Evolutionary conservation across 495 filamentous ascomycete species (phyloP), one percentile per base, ranked within the genome.

Genomic region (Tricharina praecox): DNA sequence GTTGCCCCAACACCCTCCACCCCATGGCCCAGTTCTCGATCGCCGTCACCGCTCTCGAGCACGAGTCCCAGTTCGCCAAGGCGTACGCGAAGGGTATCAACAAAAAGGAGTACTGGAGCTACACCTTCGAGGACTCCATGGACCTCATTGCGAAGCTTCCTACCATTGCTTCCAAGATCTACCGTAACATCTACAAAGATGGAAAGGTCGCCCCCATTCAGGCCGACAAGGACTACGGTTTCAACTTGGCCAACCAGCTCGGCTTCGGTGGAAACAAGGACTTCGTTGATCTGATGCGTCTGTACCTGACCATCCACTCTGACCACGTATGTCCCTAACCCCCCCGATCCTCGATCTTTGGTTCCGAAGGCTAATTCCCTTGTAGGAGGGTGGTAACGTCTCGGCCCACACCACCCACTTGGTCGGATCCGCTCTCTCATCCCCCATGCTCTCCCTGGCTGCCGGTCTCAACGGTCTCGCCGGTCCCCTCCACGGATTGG

Each of bases 121-220:
- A 96, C 74, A 94, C 90, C 56, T 97, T 92, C 62, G 90, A 97
- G 76, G 90, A 97, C 71, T 93, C 87, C 48, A 96, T 97, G 90
- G 87, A 97, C 70, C 72, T 96, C 63, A 96, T 97, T 67, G 92
- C 90, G 66, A 97, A 96, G 79, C 83, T 97, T 54, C 90, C 90
- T 59, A 94, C 85, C 63, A 95, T 97, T 59, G 92, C 90, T 48
- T 71, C 92, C 47, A 82, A 83, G 70, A 96, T 97, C 74, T 97
- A 97, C 79, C 88, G 88, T 68, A 97, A 97, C 65, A 79, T 96
- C 63, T 97, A 85, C 83, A 93, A 95, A 73, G 92, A 93, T 64
- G 90, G 90, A 71, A 96, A 96, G 77, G 90, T 97, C 52, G 80
- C 84, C 35, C 60, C 87, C 30, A 76, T 95, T 59, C 78, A 96